Conservation (phyloP, 768 basidiomycete species). For the Phlegmacium glaucopus region DNA sequence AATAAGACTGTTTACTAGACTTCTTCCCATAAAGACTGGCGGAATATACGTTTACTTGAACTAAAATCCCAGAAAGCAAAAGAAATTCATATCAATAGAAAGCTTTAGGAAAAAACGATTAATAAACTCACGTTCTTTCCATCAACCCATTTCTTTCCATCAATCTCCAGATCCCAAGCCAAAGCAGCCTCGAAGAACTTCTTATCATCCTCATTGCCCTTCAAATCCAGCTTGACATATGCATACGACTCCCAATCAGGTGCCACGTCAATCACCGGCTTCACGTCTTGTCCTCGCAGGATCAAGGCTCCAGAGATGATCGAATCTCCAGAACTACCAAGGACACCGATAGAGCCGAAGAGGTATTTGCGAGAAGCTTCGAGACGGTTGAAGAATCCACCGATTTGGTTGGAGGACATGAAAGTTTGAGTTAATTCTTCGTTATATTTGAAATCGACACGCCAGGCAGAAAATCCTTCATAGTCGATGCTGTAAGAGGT, state of each 20-base stretch:
- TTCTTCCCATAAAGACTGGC: background rate
- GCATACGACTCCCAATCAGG: slow-evolving; percentile 92
- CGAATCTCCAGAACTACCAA: slow-evolving; percentile 76
- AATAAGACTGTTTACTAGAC: too few species aligned
- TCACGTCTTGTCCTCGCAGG: slow-evolving; percentile 72
- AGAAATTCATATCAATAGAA: background rate
- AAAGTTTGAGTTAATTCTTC: slow-evolving; percentile 87
- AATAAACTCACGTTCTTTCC: slow-evolving; percentile 74
- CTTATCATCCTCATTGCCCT: slow-evolving; percentile 67
- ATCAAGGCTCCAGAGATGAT: slow-evolving; percentile 82
- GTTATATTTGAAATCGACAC: slow-evolving; percentile 97
- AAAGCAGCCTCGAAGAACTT: slow-evolving; percentile 89
- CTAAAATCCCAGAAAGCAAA: slow-evolving; percentile 11
- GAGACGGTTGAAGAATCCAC: slow-evolving; percentile 96
- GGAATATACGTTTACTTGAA: slow-evolving; percentile 28
- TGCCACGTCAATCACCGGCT: slow-evolving; percentile 71
- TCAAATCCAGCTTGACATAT: slow-evolving; percentile 75
- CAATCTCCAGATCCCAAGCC: slow-evolving; percentile 90
- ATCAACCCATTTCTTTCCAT: slow-evolving; percentile 89
- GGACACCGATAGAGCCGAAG: slow-evolving; percentile 90
- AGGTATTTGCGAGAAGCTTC: slow-evolving; percentile 97
- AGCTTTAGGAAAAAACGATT: background rate
- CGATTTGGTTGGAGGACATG: slow-evolving; percentile 94
- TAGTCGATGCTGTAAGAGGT: slow-evolving; percentile 65
- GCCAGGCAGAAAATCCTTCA: slow-evolving; percentile 87